Conservation (phyloP, 2,329 filamentous ascomycete species). For the Cercospora janseana region DNA sequence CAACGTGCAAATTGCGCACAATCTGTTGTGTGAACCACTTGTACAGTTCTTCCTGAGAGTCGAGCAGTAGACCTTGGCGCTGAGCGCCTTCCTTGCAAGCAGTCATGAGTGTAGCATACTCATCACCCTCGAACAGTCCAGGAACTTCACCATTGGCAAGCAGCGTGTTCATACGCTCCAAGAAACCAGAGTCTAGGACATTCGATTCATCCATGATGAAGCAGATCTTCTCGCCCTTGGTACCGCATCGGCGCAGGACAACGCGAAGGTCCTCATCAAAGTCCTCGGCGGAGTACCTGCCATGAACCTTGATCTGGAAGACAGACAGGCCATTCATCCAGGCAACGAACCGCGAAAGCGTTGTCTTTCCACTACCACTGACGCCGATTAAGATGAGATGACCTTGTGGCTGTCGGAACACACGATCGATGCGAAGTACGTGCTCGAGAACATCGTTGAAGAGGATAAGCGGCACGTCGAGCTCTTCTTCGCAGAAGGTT, state of each 20-base stretch:
- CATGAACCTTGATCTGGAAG: conserved; percentile 99
- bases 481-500: conserved; percentile 99
- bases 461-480: conserved; percentile 96
- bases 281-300: conserved; percentile 95
- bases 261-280: conserved; percentile 97
- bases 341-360: conserved; percentile 92
- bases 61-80: conserved; percentile 87
- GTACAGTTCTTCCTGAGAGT: conserved; percentile 99
- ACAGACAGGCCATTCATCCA: conserved; percentile 99
- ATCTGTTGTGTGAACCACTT: conserved; percentile 99
- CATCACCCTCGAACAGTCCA: conserved; percentile 97
- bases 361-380: conserved; percentile 97
- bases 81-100: conserved; percentile 98
- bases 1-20: conserved; percentile 96
- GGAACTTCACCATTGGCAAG: conserved; percentile 99
- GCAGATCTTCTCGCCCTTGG: conserved; percentile 98
- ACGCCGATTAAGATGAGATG: conserved; percentile 98
- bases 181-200: conserved; percentile 94
- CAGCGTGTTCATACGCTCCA: conserved; percentile 98
- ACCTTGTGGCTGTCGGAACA: conserved; percentile 96
- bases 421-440: conserved; percentile 94
- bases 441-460: conserved; percentile 99
- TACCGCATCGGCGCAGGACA: conserved; percentile 88
- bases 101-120: conserved; percentile 97
- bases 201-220: conserved; percentile 99